phyloP scores from a whole-genome alignment of 352 stramenopile species.

The Globisporangium viniferum region DNA sequence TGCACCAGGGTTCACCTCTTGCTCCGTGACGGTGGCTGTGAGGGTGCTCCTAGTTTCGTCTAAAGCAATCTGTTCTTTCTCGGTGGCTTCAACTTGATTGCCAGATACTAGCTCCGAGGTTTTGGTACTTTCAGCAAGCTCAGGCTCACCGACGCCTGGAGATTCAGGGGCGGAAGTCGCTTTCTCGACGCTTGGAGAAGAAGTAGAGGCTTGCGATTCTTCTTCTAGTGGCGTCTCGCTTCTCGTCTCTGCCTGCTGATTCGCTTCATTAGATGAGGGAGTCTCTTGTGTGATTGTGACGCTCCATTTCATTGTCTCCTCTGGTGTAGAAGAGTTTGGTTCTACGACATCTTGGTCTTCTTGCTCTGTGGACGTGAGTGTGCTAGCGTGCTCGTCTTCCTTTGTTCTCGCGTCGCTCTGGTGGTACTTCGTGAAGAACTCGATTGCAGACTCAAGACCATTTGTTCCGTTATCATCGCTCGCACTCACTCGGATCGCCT shows the following conservation, averaged over 20 bases:
- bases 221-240: not conserved
- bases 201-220: not conserved
- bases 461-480: not conserved
- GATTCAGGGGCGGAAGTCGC: not conserved
- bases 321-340: not conserved
- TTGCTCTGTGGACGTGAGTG: not conserved
- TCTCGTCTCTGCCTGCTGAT: not conserved
- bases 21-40: not conserved
- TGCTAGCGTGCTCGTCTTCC: not conserved
- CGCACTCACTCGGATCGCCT: slow-evolving; percentile 19
- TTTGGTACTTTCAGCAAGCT: not conserved
- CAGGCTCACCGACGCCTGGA: not conserved
- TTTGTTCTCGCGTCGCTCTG: not conserved
- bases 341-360: not conserved
- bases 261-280: not conserved
- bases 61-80: not conserved
- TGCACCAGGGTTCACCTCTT: too few relatives aligned
- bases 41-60: not conserved
- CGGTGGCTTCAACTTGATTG: not conserved
- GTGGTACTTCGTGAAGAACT: slow-evolving; percentile 5
- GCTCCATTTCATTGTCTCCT: not conserved
- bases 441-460: not conserved
- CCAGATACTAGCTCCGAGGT: not conserved
- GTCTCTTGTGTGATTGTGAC: slow-evolving; percentile 9
- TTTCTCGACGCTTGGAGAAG: not conserved